Conservation (phyloP, 1,284 basidiomycete species). For the Inonotus obliquus region DNA sequence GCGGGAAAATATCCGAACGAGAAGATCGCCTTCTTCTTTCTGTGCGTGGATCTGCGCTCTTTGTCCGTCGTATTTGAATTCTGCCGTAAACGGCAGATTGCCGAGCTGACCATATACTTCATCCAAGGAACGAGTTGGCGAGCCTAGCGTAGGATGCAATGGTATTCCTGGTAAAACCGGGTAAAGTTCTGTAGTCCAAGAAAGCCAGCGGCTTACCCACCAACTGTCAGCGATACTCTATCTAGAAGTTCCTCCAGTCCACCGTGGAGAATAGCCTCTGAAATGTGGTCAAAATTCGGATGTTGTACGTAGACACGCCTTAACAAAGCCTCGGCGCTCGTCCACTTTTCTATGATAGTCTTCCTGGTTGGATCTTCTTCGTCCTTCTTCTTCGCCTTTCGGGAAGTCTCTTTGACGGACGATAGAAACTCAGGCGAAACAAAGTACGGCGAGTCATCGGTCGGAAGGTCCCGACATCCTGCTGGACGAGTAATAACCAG, state of each 20-base stretch:
- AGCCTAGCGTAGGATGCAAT: constrained; percentile 71
- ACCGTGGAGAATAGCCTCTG: constrained; percentile 55
- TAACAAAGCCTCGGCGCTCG: constrained; percentile 58
- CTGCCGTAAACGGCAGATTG: constrained; percentile 67
- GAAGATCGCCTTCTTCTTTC: constrained; percentile 37
- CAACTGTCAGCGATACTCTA: constrained; percentile 73
- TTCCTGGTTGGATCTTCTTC: constrained; percentile 37
- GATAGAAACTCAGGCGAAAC: constrained; percentile 36
- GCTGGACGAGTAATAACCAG: constrained; percentile 59
- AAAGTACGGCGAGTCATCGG: constrained; percentile 33
- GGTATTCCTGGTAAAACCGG: constrained; percentile 49
- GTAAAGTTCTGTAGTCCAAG: not conserved
- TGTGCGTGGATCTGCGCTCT: constrained; percentile 79
- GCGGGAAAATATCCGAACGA: constrained; percentile 77
- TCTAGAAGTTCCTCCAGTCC: constrained; percentile 59
- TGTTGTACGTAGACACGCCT: constrained; percentile 82
- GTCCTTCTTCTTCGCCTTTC: constrained; percentile 38
- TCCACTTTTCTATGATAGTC: constrained; percentile 43
- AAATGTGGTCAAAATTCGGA: constrained; percentile 83
- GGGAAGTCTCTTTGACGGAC: constrained; percentile 31
- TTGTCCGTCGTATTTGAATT: constrained; percentile 87
- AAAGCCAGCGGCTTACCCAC: constrained; percentile 36
- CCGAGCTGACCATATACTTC: constrained; percentile 77
- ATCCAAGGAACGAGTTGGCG: constrained; percentile 79
- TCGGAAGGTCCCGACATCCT: constrained; percentile 21